Percentiles rank a stretch among this genome's conserved stretches.
These are phyloP conservation scores for Fusarium marasasianum DNA, from an alignment of 2,329 filamentous ascomycete genomes.

Conservation along the genomic window DNA sequence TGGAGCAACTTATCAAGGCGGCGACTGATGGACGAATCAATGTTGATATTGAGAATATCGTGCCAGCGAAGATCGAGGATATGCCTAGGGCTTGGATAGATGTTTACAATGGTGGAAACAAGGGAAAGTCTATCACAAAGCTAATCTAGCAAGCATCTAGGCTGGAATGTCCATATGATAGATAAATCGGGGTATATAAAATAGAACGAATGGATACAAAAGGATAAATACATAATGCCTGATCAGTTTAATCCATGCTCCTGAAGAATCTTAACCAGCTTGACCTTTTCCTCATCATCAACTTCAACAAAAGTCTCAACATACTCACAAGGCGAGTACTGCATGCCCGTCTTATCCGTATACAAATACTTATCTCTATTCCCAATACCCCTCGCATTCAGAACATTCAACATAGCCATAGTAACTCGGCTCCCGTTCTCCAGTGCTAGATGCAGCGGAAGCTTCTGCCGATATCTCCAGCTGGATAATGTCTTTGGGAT, in stretches of 20 bases:
- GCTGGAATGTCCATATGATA: fast-evolving
- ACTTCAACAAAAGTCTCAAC: slow-evolving; percentile 11
- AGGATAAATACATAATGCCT: not conserved
- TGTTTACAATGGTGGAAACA: slow-evolving; percentile 14
- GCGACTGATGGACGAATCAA: slow-evolving; percentile 2
- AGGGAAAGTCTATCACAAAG: slow-evolving; percentile 17
- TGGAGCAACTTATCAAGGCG: not conserved
- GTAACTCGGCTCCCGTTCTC: slow-evolving; percentile 13
- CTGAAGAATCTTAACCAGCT: not conserved
- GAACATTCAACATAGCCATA: not conserved
- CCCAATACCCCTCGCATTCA: not conserved
- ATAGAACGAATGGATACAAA: not conserved
- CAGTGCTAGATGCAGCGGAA: slow-evolving; percentile 6
- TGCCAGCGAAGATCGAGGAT: slow-evolving; percentile 10
- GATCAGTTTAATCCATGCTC: not conserved
- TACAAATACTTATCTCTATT: slow-evolving; percentile 7
- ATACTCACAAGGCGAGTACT: slow-evolving; percentile 13
- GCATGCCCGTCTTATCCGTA: slow-evolving; percentile 5
- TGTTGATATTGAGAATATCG: slow-evolving; percentile 7
- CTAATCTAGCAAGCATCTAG: not conserved
- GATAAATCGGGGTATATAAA: not conserved
- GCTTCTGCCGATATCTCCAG: slow-evolving; percentile 10
- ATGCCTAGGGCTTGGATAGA: slow-evolving; percentile 18
- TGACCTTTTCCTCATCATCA: slow-evolving; percentile 11
- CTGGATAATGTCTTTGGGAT: not conserved